Percentiles rank a stretch among this genome's conserved stretches.
Evolutionary conservation across 306 rosid genomes (phyloP).

Genomic region (Castanopsis chinensis): DNA sequence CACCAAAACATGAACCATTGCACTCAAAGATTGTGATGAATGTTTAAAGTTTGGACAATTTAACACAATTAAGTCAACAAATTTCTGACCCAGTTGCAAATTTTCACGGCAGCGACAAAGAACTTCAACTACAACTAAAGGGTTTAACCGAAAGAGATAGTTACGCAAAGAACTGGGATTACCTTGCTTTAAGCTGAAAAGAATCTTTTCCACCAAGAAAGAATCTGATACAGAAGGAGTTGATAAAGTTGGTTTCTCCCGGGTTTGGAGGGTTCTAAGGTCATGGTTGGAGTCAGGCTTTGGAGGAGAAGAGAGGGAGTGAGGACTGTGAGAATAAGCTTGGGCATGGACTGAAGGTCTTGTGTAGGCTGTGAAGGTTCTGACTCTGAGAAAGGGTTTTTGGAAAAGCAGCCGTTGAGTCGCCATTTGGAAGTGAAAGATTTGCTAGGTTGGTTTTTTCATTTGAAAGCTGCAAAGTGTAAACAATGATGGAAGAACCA

Average conservation of each 20-base stretch:
- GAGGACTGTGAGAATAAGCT: background rate
- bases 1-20: constrained; percentile 59
- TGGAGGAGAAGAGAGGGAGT: constrained; percentile 8
- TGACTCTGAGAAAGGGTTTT: constrained; percentile 11
- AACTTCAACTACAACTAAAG: constrained; percentile 44
- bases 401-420: background rate
- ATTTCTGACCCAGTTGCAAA: constrained; percentile 34
- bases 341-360: background rate
- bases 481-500: background rate
- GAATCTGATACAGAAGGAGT: constrained; percentile 37
- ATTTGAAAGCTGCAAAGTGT: background rate
- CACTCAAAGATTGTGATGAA: constrained; percentile 51
- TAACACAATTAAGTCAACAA: constrained; percentile 31
- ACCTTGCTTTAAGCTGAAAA: constrained; percentile 54
- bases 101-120: constrained; percentile 45
- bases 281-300: constrained; percentile 5
- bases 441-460: background rate
- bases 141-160: constrained; percentile 41
- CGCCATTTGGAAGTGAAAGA: constrained; percentile 22
- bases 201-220: constrained; percentile 50
- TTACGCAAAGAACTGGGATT: constrained; percentile 29
- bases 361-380: background rate
- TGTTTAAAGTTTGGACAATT: constrained; percentile 49
- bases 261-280: constrained; percentile 6
- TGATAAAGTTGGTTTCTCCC: constrained; percentile 25